Evolutionary conservation across 1,284 basidiomycete genomes (phyloP), one percentile per base, ranked within the genome.

Genomic region (Apiotrichum gamsii): DNA sequence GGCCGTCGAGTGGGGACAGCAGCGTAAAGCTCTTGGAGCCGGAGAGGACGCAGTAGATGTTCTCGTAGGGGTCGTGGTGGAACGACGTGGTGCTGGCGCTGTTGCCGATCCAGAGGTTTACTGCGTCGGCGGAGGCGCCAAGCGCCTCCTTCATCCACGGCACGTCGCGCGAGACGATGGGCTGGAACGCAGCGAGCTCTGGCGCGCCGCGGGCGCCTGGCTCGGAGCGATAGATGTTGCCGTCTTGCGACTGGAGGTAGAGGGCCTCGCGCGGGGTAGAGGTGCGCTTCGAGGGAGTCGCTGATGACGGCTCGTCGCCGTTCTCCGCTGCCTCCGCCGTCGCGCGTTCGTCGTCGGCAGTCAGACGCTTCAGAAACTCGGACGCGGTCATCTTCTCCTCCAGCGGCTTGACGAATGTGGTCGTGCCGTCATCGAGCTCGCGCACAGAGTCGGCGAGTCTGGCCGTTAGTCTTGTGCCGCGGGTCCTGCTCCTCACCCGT

Each of bases 221-320:
- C n/a, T 54, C 41, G 0, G 59, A 56, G 18, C 69, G 62, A 58
- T 80, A 87, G 25, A 94, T 59, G 66, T 94, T 94, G 10, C 90
- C 90, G 66, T 94, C 89, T 68, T 94, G 90, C 2, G 85, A 87
- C 67, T 94, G 90, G 6, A 94, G 75, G 67, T 93, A 94, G 51
- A 77, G 72, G 4, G 83, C 77, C 43, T 85, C 79, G 25, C 11
- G 8, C 8, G 8, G 25, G 8, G 25, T 6, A n/a, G n/a, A n/a
- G n/a, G n/a, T n/a, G n/a, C 5, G 24, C 19, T 4, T 24, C 37
- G 14, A 18, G 16, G 13, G 6, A 9, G 37, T 39, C 24, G 16
- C 23, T 23, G 3, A 41, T n/a, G n/a, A n/a, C n/a, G n/a, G n/a
- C n/a, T n/a, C n/a, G n/a, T n/a, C n/a, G n/a, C n/a, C n/a, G n/a